These are phyloP conservation scores for Aspergillus haitiensis DNA, from an alignment of 495 filamentous ascomycete species.

Conservation along the genomic window DNA sequence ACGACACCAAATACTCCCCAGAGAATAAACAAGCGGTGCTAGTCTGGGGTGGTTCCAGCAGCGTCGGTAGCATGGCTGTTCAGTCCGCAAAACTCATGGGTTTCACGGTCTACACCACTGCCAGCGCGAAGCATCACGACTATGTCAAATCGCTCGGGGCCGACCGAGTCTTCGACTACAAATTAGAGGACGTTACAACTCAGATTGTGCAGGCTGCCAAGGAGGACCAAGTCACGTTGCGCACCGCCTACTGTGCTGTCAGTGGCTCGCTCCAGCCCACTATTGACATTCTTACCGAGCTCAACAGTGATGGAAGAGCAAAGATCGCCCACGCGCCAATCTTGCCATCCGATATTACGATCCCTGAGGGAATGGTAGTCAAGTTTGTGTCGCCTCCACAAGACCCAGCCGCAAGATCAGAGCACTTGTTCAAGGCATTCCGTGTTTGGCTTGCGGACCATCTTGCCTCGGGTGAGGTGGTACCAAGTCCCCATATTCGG, in stretches of 20 bases:
- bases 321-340: conserved; percentile 33
- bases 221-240: conserved; percentile 34
- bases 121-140: conserved; percentile 44
- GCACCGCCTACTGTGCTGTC: conserved; percentile 31
- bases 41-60: conserved; percentile 53
- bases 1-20: conserved; percentile 28
- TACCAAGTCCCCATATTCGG: conserved; percentile 11
- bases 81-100: conserved; percentile 45
- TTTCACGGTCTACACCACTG: conserved; percentile 47
- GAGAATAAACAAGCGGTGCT: conserved; percentile 38
- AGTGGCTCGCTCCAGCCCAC: conserved; percentile 24
- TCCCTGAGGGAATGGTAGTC: conserved; percentile 32
- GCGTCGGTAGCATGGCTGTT: conserved; percentile 42
- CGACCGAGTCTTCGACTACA: conserved; percentile 46
- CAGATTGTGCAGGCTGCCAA: conserved; percentile 39
- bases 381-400: conserved; percentile 30
- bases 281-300: conserved; percentile 33
- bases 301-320: conserved; percentile 27
- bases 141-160: conserved; percentile 49
- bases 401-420: conserved; percentile 27
- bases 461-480: conserved; percentile 14
- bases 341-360: conserved; percentile 28
- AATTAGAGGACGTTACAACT: conserved; percentile 35
- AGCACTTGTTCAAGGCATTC: conserved; percentile 36
- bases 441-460: conserved; percentile 37